Evolutionary conservation across 768 basidiomycete species (phyloP), one percentile per base, ranked within the genome.

Genomic region (Leccinum broughii): DNA sequence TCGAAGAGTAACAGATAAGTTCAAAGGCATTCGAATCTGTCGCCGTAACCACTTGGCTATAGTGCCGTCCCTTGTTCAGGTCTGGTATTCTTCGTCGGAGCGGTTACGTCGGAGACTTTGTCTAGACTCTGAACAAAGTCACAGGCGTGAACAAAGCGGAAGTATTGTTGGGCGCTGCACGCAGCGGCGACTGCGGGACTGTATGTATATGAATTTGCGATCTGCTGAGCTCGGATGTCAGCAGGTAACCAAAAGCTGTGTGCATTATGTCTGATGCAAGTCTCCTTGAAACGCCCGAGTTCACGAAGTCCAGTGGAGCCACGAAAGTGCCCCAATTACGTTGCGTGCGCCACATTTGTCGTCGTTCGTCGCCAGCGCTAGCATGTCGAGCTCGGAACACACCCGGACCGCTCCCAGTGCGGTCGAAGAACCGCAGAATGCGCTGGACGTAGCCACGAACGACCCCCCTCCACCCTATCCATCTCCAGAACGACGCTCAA

Each of bases 21-120:
- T 68, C 68, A 22, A 56, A 3, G 9, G 1, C 3, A n/a, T 84
- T 83, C 83, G 79, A 85, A 85, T 86, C 84, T 84, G 79, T 84
- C 85, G 85, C 85, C 83, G 83, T 86, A 86, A 86, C 85, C 85
- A 86, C 84, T 85, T 84, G 83, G 85, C 84, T 85, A 85, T 85
- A 82, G 83, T 77, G 77, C 73, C 76, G 6, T 15, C 1, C 11
- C 6, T 37, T 15, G 17, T 17, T 7, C 17, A 11, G 7, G n/a
- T 22, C n/a, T 20, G 17, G 20, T 30, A 10, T 35, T 34, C 22
- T 55, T 39, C 4, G 32, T 34, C 32, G 32, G 11, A 13, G 32
- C 32, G 32, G 11, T 34, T 34, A 34, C 32, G 32, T 34, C 32
- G 32, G 32, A 34, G 32, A 39, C 39, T 7, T 39, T 39, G 39